Evolutionary conservation across 225 moss, liverwort and hornwort species (phyloP), one percentile per base, ranked within the genome.

Genomic region (Sphagnum contortum): DNA sequence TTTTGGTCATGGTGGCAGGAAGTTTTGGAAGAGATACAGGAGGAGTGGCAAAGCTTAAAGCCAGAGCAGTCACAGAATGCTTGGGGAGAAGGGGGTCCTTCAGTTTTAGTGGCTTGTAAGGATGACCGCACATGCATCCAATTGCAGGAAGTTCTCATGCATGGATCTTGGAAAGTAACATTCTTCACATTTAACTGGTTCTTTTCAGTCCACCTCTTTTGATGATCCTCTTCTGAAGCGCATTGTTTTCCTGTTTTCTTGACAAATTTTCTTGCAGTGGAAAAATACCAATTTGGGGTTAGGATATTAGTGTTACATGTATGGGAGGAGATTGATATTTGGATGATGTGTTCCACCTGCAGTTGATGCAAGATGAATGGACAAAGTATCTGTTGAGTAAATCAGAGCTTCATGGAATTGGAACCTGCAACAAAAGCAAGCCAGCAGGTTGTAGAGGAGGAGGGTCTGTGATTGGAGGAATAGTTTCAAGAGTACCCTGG

Each of bases 301-400:
- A 29, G 29, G 29, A 29, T 29, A 29, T 1, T 29, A 29, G 29
- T 29, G 29, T 29, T 29, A 29, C 29, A 29, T 29, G 29, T 29
- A 29, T 29, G 29, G 29, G 29, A 29, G 29, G 29, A 29, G 29
- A 29, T 29, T 29, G 29, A 29, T 29, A 29, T 29, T 29, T 1
- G 1, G 29, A 29, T 29, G 29, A 29, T 29, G 29, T 29, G 29
- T 29, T 29, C 29, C 29, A 29, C 29, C 29, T 81, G 76, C 83
- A 96, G 96, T 77, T 89, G 57, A 93, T 93, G 96, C 83, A 75
- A 63, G 93, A 91, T 66, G 92, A 98, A 72, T 98, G 96, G 96
- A 86, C 88, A 45, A 87, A 77, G 49, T 98, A 91, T 71, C 68
- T 98, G 61, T 74, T 93, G 57, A 87, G 83, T 67, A 98, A 90